Conservation (phyloP, 1,284 basidiomycete species). For the Rhodotorula sp. region DNA sequence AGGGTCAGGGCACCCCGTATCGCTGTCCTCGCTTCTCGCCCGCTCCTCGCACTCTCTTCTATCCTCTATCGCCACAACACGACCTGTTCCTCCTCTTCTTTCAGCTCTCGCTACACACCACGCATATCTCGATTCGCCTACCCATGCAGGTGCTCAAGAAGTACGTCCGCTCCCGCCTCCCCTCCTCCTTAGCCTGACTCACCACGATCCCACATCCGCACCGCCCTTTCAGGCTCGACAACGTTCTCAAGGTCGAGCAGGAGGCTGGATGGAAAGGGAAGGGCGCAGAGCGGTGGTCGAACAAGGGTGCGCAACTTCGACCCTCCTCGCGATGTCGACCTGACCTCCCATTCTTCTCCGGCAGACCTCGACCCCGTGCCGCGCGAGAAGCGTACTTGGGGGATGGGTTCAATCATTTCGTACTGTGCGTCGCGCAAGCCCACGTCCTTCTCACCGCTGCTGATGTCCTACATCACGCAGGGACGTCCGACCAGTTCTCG, state of each 20-base stretch:
- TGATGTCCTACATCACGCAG: too few species aligned
- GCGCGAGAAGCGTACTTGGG: constrained; percentile 63
- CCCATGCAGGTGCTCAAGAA: neutral
- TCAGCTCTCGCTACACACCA: neutral
- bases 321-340: neutral
- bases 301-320: constrained; percentile 4
- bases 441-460: neutral
- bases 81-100: neutral
- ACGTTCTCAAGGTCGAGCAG: constrained; percentile 3
- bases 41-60: neutral
- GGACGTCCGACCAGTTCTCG: constrained; percentile 64
- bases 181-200: too few species aligned
- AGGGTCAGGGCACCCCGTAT: neutral
- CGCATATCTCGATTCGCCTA: neutral
- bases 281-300: constrained; percentile 8
- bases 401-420: constrained; percentile 61
- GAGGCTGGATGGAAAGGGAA: constrained; percentile 11
- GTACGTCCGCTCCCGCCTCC: neutral
- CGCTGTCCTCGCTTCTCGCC: neutral
- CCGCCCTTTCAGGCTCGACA: constrained; percentile 5
- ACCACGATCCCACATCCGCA: too few species aligned
- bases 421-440: constrained; percentile 55
- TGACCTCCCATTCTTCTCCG: neutral
- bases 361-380: constrained; percentile 71
- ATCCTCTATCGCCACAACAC: neutral